Base-by-base conservation (phyloP, 2,329 filamentous ascomycete genomes). In the Hymenoscyphus occultus region DNA sequence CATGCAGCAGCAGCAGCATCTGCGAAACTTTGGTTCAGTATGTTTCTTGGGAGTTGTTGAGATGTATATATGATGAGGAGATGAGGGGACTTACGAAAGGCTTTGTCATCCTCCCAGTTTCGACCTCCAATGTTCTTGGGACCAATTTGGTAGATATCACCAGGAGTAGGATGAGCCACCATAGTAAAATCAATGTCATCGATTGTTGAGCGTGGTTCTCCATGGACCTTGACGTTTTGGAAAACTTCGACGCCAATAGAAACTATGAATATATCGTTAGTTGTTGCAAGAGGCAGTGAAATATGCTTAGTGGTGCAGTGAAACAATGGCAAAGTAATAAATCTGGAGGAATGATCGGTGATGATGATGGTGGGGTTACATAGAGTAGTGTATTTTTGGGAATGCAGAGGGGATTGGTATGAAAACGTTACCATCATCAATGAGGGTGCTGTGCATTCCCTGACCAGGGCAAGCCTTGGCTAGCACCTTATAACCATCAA, bases 61-160 rank as follows among this genome's bases (percentile, higher is more conserved):
- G 22, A 28, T 28, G 22, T 28, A 28, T 1, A 28, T 28, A 28
- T 28, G 22, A 28, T 28, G 22, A 28, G 22, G 22, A 28, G 22
- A 28, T 28, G 1, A 28, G 22, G 22, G 22, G 1, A 28, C 22
- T 28, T 28, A 28, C 22, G 16, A 22, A 39, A 59, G 14, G n/a
- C 6, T 9, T 40, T 19, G 35, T 40, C 57, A 39, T 35, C 22
- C 35, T 59, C 39, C 57, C 57, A 59, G 56, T 39, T 59, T 59
- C 32, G 31, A 39, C 56, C 56, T 39, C 31, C 32, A 9, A 59
- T 31, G 22, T 35, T 35, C 32, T 56, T 56, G 10, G 54, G 54
- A 32, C 54, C 54, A 35, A 56, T 56, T 56, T 56, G 22, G 19
- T 14, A 32, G 14, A 56, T 31, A 56, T 31, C 22, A 56, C 32